Base-by-base conservation (phyloP, 2,329 filamentous ascomycete species). In the Verticillium nonalfalfae region DNA sequence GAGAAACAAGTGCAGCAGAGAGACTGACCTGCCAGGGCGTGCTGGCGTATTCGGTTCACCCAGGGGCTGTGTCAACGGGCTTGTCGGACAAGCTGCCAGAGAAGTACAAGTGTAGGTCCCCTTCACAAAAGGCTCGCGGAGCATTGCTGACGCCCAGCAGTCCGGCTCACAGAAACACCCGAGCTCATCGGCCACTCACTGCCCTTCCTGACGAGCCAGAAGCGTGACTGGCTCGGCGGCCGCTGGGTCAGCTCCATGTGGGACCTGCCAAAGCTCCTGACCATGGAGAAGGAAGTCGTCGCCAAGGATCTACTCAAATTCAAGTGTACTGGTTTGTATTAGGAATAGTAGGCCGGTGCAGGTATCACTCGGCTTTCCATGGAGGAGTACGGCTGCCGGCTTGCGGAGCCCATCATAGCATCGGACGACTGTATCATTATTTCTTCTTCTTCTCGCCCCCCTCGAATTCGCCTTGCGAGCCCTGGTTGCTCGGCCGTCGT, bases 11-110 rank as follows among this genome's bases (percentile, higher is more conserved):
- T 34, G 11, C 7, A 4, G 38, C n/a, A n/a, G n/a, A n/a, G n/a
- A 21, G 45, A 36, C 45, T 50, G 9, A 50, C 45, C 1, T 21
- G 18, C 7, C 9, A 80, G 63, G 78, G 78, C 2, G 58, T 81
- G 3, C 55, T 79, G 15, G 71, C 75, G 5, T 77, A 76, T 57
- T 68, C 71, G 1, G 59, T 81, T 0, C 75, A 80, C 66, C 76
- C 77, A 1, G 76, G 71, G 2, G 71, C 70, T 1, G 68, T 77
- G 6, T 60, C 65, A n/a, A 81, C 79, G 3, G 73, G 79, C 4
- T 15, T 65, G 11, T 65, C 63, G 1, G 60, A 60, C 31, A 64
- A 64, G 5, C 21, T 65, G 9, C 63, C 63, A 1, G 63, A 65
- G 4, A 60, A 56, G 1, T 60, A 64, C 4, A 63, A 62, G 3